Percentiles rank a stretch among this genome's conserved stretches.
phyloP scores from a whole-genome alignment of 345 rosid genomes.

The Aquilaria malaccensis region DNA sequence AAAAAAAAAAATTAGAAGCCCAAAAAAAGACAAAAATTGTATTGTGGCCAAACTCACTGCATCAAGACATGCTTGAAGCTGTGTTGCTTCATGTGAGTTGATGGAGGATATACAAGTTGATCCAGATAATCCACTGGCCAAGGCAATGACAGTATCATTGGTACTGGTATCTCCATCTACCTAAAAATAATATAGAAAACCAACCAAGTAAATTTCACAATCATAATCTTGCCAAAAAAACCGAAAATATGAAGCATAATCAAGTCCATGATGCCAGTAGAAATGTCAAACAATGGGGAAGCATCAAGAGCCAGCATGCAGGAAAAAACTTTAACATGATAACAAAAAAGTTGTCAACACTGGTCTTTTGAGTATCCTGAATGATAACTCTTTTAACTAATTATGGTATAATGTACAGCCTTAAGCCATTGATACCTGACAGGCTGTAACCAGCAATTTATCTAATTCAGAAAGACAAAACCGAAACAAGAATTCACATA shows the following conservation, averaged over 20 bases:
- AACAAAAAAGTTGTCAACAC: too few relatives aligned
- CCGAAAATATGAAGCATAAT: too few relatives aligned
- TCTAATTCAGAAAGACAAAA: background rate
- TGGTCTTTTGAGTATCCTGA: too few relatives aligned
- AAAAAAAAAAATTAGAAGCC: too few relatives aligned
- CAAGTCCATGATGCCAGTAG: background rate
- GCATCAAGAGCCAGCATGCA: too few relatives aligned
- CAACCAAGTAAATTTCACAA: constrained; percentile 4
- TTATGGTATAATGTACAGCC: too few relatives aligned
- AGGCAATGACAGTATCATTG: constrained; percentile 83
- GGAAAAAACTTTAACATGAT: too few relatives aligned
- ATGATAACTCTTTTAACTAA: background rate
- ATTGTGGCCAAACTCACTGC: constrained; percentile 41
- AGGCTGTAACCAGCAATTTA: too few relatives aligned
- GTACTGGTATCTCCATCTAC: constrained; percentile 98
- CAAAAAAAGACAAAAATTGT: background rate
- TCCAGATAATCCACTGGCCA: constrained; percentile 88
- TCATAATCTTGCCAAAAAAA: background rate
- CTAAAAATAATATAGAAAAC: constrained; percentile 27
- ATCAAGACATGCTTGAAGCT: constrained; percentile 93
- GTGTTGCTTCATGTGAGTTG: constrained; percentile 49
- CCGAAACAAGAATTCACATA: constrained; percentile 22
- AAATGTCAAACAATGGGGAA: background rate
- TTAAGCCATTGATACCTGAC: too few relatives aligned
- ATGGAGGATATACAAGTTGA: constrained; percentile 59